Percentiles rank a stretch among this genome's conserved stretches.
These are phyloP conservation scores for Letharia columbiana DNA, from an alignment of 495 filamentous ascomycete genomes.

Conservation along the genomic window DNA sequence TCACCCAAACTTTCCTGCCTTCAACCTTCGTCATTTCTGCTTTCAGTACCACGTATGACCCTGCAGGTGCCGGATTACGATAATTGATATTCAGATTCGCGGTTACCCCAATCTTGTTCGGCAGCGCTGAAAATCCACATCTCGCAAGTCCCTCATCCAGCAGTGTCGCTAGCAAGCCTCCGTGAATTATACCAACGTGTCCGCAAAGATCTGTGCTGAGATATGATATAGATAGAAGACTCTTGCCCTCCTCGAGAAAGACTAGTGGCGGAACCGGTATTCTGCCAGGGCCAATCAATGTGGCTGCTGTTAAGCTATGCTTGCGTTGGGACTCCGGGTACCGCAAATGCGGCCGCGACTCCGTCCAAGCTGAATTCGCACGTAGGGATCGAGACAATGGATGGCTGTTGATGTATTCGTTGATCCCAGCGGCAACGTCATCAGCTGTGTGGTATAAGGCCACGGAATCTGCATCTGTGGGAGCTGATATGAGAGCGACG, in stretches of 20 bases:
- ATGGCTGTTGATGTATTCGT: constrained; percentile 66
- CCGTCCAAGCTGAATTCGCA: constrained; percentile 54
- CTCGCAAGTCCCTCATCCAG: constrained; percentile 85
- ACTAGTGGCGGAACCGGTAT: constrained; percentile 76
- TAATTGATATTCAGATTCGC: constrained; percentile 90
- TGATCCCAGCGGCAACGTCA: constrained; percentile 51
- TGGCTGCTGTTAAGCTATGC: constrained; percentile 76
- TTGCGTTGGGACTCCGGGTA: constrained; percentile 56
- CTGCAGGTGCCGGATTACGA: constrained; percentile 64
- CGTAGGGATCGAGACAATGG: constrained; percentile 61
- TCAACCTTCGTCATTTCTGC: constrained; percentile 82
- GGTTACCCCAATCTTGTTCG: constrained; percentile 82
- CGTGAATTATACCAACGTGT: constrained; percentile 86
- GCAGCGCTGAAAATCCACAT: constrained; percentile 84
- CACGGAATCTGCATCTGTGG: constrained; percentile 66
- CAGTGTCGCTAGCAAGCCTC: constrained; percentile 82
- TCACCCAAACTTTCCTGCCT: constrained; percentile 93
- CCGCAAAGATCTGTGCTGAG: constrained; percentile 79
- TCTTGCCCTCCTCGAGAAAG: constrained; percentile 66
- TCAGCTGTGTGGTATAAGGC: constrained; percentile 55
- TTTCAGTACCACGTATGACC: constrained; percentile 66
- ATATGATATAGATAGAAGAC: constrained; percentile 65
- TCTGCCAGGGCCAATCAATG: constrained; percentile 62
- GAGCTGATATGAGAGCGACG: constrained; percentile 25
- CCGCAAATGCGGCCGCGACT: constrained; percentile 80